Percentiles rank a stretch among this genome's conserved stretches.
phyloP scores from a whole-genome alignment of 2,329 filamentous ascomycete genomes.

The Microdochium trichocladiopsis region DNA sequence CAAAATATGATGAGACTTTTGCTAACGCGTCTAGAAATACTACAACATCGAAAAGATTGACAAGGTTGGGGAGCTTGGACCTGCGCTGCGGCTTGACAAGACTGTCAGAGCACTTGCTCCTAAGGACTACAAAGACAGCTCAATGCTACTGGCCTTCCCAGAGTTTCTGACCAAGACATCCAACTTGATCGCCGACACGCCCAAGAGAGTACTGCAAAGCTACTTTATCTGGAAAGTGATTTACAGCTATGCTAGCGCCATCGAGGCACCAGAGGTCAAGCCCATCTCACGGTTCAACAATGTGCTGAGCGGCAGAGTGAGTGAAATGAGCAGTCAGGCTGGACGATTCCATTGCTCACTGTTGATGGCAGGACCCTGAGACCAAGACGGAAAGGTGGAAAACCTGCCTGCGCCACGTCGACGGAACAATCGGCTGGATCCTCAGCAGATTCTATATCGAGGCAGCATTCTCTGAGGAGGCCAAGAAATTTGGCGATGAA shows the following conservation, averaged over 20 bases:
- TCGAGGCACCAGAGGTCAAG: constrained; percentile 53
- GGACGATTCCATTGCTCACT: constrained; percentile 2
- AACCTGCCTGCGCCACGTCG: constrained; percentile 52
- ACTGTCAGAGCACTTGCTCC: constrained; percentile 47
- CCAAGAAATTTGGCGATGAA: constrained; percentile 59
- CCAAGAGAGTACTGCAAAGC: constrained; percentile 48
- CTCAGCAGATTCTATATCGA: constrained; percentile 66
- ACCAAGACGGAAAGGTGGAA: constrained; percentile 60
- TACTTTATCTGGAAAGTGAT: constrained; percentile 61
- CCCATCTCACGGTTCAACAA: constrained; percentile 55
- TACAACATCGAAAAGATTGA: constrained; percentile 57
- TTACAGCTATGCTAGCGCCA: constrained; percentile 38
- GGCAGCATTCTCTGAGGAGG: constrained; percentile 58
- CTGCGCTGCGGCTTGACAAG: constrained; percentile 45
- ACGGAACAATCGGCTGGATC: constrained; percentile 57
- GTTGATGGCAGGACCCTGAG: constrained; percentile 40
- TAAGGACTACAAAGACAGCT: constrained; percentile 37
- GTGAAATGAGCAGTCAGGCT: constrained; percentile 1
- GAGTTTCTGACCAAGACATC: constrained; percentile 53
- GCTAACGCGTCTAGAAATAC: constrained; percentile 37
- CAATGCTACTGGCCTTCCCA: constrained; percentile 52
- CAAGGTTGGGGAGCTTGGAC: constrained; percentile 46
- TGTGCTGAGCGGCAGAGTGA: constrained; percentile 47
- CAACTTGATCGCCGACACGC: constrained; percentile 43
- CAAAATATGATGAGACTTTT: background rate